Conservation (phyloP, 2,329 filamentous ascomycete genomes). For the Aspergillus calidoustus region DNA sequence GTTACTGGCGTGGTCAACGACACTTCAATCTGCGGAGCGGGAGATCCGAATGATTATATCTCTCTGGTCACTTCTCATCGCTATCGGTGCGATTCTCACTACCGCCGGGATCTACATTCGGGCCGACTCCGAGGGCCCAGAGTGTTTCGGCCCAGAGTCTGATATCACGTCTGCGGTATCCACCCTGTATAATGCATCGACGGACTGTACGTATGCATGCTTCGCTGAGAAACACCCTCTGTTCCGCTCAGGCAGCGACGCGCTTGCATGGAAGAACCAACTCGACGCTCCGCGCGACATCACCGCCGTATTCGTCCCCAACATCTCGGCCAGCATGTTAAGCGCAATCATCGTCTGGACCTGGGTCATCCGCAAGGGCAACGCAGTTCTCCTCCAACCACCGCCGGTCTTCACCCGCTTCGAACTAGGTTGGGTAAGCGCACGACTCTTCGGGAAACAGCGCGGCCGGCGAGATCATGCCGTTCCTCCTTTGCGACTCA, state of each 20-base stretch:
- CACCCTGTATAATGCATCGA: not conserved
- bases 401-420: not conserved
- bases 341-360: constrained; percentile 3
- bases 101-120: not conserved
- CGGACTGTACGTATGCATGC: not conserved
- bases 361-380: not conserved
- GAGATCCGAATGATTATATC: not conserved
- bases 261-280: not conserved
- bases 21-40: not conserved
- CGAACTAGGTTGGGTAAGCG: not conserved
- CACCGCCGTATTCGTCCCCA: not conserved
- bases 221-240: not conserved
- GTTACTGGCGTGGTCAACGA: constrained; percentile 8
- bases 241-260: not conserved
- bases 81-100: not conserved
- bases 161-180: not conserved
- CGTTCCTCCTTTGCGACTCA: too few species aligned
- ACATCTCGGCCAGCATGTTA: not conserved
- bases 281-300: not conserved
- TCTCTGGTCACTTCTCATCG: not conserved
- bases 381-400: not conserved
- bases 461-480: too few species aligned
- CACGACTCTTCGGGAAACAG: not conserved
- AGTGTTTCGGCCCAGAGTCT: not conserved
- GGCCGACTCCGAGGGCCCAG: not conserved